Base-by-base conservation (phyloP, 805 yeast species). In the Hanseniaspora occidentalis region DNA sequence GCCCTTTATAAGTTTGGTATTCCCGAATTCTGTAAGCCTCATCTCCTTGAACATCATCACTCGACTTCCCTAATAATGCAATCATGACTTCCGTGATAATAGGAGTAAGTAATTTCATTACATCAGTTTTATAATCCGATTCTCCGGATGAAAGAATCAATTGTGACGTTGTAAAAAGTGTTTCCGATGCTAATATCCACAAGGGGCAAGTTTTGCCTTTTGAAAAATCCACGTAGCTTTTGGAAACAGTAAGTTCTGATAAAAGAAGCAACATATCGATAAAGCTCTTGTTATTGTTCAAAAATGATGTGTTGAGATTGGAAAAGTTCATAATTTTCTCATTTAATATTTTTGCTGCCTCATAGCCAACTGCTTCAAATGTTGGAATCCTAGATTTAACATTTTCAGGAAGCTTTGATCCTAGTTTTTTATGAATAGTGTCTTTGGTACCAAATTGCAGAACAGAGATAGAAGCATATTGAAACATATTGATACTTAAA, bases 381-480 rank as follows among this genome's bases (percentile, higher is more conserved):
- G 81, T 68, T 2, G 88, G 84, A 23, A 79, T 68, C 38, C 72
- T 69, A 0, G 51, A 43, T 35, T 51, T 54, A 3, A 55, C 45
- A 33, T 47, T 48, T 49, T 54, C 46, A 42, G 65, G 37, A 44
- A 60, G 39, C 43, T 63, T 49, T 50, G 61, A 60, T 56, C 60
- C 59, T 20, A 80, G 53, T 49, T 79, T 79, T 42, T 65, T 68
- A 39, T 71, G 67, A 33, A 80, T 79, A 41, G 77, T 60, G 17
- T 65, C 67, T 43, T 81, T 64, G 0, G 77, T 72, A 4, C 75
- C 76, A 52, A 75, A 79, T 2, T 88, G 86, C 38, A 79, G 61
- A 1, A 70, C 63, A 2, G 71, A 54, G 36, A 79, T 66, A 6
- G 67, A 60, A 20, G 75, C 69, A 27, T 81, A 52, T 46, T 78